Evolutionary conservation across 129 eudicot species (phyloP).

Genomic region (Chrysanthemum makinoi): DNA sequence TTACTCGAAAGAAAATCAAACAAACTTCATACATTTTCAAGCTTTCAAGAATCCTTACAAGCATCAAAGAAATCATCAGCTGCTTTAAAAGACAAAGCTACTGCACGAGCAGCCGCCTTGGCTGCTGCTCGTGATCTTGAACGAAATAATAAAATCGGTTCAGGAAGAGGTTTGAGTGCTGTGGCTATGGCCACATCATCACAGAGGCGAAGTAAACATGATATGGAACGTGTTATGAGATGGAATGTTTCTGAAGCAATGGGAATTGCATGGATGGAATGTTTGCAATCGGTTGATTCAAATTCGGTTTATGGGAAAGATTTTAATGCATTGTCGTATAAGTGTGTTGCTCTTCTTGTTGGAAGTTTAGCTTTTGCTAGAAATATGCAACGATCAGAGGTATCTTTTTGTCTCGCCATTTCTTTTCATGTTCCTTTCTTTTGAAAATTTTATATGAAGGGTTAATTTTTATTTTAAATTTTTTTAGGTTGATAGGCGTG

Average conservation of each 20-base stretch:
- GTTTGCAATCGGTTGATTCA: conserved; percentile 83
- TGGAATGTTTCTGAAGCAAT: conserved; percentile 94
- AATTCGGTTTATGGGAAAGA: conserved; percentile 81
- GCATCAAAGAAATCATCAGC: conserved; percentile 45
- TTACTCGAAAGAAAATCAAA: conserved; percentile 68
- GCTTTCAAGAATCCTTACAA: conserved; percentile 74
- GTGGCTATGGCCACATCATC: conserved; percentile 98
- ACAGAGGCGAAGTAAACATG: conserved; percentile 66
- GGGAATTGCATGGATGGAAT: conserved; percentile 97
- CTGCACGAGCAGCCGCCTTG: conserved; percentile 83
- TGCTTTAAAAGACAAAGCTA: conserved; percentile 76
- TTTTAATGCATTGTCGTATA: conserved; percentile 78
- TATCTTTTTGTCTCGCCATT: conserved; percentile 19
- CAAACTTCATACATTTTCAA: conserved; percentile 77
- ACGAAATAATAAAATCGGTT: conserved; percentile 83
- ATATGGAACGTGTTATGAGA: conserved; percentile 73
- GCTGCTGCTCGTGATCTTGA: conserved; percentile 97
- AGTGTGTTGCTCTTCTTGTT: conserved; percentile 86
- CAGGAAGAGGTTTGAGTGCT: conserved; percentile 93
- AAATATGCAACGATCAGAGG: conserved; percentile 96
- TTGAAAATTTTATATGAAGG: neutral
- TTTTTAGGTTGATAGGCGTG: conserved; percentile 72
- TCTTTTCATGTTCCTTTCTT: neutral
- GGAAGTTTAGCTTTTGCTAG: conserved; percentile 92
- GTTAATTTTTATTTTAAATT: conserved; percentile 4